Evolutionary conservation across 139 green algal species (phyloP).

Genomic region (Raphidocelis subcapitata): DNA sequence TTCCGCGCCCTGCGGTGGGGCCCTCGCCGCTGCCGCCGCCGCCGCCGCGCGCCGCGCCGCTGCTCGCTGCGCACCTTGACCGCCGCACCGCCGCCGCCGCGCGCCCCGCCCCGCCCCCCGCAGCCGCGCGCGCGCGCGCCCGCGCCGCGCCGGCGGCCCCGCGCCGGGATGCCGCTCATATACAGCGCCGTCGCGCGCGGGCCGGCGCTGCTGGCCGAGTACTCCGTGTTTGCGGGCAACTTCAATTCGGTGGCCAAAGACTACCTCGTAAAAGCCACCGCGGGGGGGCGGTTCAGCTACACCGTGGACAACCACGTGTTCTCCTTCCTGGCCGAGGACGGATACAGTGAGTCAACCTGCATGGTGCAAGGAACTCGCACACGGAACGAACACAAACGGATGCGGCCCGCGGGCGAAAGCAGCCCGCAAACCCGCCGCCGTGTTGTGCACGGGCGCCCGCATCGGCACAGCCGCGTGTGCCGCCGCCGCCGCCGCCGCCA

Average conservation of each 20-base stretch:
- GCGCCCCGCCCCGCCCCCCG: too few relatives aligned
- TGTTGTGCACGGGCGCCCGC: neutral
- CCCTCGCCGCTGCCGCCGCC: too few relatives aligned
- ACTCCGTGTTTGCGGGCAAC: constrained; percentile 89
- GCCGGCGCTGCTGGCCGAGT: constrained; percentile 83
- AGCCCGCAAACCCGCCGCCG: neutral
- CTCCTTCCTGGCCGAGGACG: constrained; percentile 80
- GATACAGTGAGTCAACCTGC: constrained; percentile 74
- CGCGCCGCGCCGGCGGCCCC: neutral
- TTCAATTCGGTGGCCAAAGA: constrained; percentile 86
- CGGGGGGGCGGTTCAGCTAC: constrained; percentile 53
- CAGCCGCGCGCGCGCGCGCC: too few relatives aligned
- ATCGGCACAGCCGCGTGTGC: too few relatives aligned
- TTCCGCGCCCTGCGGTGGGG: too few relatives aligned
- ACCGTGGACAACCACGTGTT: constrained; percentile 80
- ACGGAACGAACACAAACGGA: too few relatives aligned
- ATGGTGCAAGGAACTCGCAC: too few relatives aligned
- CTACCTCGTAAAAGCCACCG: constrained; percentile 61
- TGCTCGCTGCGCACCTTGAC: too few relatives aligned
- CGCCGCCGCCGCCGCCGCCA: too few relatives aligned
- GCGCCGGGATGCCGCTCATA: constrained; percentile 65
- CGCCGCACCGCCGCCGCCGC: too few relatives aligned
- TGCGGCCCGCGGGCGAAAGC: neutral
- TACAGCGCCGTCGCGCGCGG: constrained; percentile 73
- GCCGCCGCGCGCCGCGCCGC: too few relatives aligned